Evolutionary conservation across 1,284 basidiomycete genomes (phyloP).

Genomic region (Neolentinus lepideus): DNA sequence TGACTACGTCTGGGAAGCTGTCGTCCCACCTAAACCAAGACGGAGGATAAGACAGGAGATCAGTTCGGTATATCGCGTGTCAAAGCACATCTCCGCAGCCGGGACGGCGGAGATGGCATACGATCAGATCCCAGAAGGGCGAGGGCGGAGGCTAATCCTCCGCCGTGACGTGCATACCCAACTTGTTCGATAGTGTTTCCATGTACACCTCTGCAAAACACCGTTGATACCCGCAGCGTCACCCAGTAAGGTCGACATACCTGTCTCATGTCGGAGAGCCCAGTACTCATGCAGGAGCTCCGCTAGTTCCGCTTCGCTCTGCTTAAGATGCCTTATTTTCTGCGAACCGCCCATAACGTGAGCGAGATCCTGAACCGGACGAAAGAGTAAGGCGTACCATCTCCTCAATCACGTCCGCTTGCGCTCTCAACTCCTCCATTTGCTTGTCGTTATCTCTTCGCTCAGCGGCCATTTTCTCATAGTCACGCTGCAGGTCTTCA

Average conservation of each 20-base stretch:
- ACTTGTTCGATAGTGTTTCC: constrained; percentile 68
- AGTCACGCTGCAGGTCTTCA: constrained; percentile 66
- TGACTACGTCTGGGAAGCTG: too few species aligned
- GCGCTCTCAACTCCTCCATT: constrained; percentile 62
- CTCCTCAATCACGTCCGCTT: constrained; percentile 56
- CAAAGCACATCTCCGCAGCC: too few species aligned
- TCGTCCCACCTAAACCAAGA: too few species aligned
- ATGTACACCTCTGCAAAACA: constrained; percentile 60
- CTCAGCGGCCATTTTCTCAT: constrained; percentile 68
- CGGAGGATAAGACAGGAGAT: too few species aligned
- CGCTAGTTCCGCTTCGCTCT: constrained; percentile 67
- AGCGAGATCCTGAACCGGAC: not conserved
- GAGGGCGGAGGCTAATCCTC: too few species aligned
- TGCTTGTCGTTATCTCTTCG: constrained; percentile 69
- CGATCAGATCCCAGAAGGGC: too few species aligned
- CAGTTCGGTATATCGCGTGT: too few species aligned
- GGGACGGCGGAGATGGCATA: too few species aligned
- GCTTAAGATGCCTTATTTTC: constrained; percentile 69
- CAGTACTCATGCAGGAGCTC: constrained; percentile 77
- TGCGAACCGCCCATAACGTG: constrained; percentile 19
- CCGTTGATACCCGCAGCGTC: not conserved
- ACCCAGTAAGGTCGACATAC: constrained; percentile 30
- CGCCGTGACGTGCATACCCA: constrained; percentile 25
- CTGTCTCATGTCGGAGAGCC: constrained; percentile 71
- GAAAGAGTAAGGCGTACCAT: constrained; percentile 33